Evolutionary conservation across 1,284 basidiomycete species (phyloP).

Genomic region (Ceratobasidium sp.): DNA sequence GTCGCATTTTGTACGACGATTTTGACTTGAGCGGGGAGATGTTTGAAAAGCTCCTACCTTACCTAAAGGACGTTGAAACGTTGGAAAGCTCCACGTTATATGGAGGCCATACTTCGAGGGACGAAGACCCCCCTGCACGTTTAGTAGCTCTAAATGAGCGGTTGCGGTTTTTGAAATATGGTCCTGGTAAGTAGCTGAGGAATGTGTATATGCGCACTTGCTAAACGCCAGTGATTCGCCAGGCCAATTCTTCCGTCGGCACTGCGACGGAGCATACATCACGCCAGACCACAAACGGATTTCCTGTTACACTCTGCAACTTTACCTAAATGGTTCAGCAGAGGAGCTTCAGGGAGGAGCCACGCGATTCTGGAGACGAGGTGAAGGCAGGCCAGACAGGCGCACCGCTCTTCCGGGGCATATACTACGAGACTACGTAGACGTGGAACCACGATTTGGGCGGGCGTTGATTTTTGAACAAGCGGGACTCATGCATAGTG

Average conservation of each 20-base stretch:
- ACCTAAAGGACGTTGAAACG: slow-evolving; percentile 30
- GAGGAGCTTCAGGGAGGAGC: slow-evolving; percentile 34
- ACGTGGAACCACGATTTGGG: slow-evolving; percentile 37
- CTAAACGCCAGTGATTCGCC: neutral
- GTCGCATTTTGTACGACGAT: slow-evolving; percentile 36
- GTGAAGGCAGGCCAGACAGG: slow-evolving; percentile 4
- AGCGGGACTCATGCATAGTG: slow-evolving; percentile 35
- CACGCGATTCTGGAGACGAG: slow-evolving; percentile 31
- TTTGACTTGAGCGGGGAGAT: slow-evolving; percentile 26
- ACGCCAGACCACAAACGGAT: slow-evolving; percentile 37
- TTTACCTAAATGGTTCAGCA: slow-evolving; percentile 38
- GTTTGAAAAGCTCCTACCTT: slow-evolving; percentile 23
- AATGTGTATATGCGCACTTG: neutral
- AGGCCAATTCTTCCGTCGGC: slow-evolving; percentile 38
- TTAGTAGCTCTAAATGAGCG: slow-evolving; percentile 38
- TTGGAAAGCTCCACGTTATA: slow-evolving; percentile 7
- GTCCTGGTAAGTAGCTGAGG: slow-evolving; percentile 5
- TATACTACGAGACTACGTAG: slow-evolving; percentile 17
- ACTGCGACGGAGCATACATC: slow-evolving; percentile 37
- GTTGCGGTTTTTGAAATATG: slow-evolving; percentile 39
- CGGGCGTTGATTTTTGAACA: slow-evolving; percentile 40
- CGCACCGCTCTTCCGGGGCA: slow-evolving; percentile 12
- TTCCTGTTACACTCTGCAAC: slow-evolving; percentile 37
- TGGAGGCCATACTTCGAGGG: neutral
- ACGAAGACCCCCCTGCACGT: neutral